phyloP scores from a whole-genome alignment of 768 basidiomycete genomes.

The Hirschioporus abietinus region DNA sequence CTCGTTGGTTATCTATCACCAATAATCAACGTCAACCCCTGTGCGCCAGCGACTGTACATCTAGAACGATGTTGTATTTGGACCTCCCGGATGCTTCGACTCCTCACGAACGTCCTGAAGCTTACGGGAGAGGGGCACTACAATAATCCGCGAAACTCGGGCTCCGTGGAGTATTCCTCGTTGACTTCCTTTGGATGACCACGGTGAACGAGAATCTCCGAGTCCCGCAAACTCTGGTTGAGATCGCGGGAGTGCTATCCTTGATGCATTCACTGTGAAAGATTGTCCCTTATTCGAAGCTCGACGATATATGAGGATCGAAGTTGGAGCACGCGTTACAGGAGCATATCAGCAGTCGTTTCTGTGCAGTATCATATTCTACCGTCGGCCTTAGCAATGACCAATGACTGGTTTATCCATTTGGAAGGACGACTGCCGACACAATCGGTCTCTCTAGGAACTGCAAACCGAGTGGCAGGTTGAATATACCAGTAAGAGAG shows the following conservation, averaged over 20 bases:
- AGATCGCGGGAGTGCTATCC: not conserved
- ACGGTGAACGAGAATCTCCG: conserved; percentile 1
- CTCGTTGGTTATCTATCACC: not conserved
- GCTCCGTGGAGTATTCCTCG: not conserved
- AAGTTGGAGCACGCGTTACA: not conserved
- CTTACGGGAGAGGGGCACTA: not conserved
- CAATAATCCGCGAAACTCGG: not conserved
- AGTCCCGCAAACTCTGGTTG: not conserved
- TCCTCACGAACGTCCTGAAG: not conserved
- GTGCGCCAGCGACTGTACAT: not conserved
- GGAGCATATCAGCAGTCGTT: not conserved
- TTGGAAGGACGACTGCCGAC: not conserved
- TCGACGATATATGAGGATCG: not conserved
- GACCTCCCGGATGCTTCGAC: not conserved
- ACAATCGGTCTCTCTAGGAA: not conserved
- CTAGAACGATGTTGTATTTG: not conserved
- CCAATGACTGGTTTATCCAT: not conserved
- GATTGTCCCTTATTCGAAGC: not conserved
- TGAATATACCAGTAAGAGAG: not conserved
- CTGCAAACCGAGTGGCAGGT: not conserved
- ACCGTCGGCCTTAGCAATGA: not conserved
- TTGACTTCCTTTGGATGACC: not conserved
- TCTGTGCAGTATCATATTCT: not conserved
- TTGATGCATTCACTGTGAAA: not conserved
- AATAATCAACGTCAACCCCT: not conserved